Base-by-base conservation (phyloP, 805 yeast species). In the Lipomyces kockii region DNA sequence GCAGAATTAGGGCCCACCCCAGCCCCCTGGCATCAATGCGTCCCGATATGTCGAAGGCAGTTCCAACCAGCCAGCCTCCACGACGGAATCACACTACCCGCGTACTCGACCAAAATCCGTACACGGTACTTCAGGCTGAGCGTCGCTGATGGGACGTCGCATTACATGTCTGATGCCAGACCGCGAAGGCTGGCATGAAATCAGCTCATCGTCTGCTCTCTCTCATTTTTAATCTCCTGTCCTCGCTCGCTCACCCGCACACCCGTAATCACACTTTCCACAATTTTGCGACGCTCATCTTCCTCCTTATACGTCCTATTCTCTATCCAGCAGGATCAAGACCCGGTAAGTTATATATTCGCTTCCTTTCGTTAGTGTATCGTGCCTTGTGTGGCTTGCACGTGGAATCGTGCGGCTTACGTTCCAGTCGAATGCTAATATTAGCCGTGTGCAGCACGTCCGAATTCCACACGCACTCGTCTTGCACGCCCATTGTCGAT, bases 361-460 rank as follows among this genome's bases (percentile, higher is more conserved):
- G 22, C 8, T 17, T 43, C 9, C 22, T n/a, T 43, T 43, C 5
- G 22, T n/a, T n/a, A 2, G 43, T 12, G 43, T 37, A 37, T 17
- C 6, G 5, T 2, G 17, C 17, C 43, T 37, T 1, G 43, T 12
- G 43, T 37, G 17, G 43, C n/a, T 37, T 27, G 29, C 29, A 27
- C 39, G 39, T 3, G 39, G 39, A 11, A 9, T 58, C 57, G 58
- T 60, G 57, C 56, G 57, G 62, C 62, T 60, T 32, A 22, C 62
- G 39, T 49, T 34, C 62, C 56, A 39, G 39, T 58, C 55, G 34
- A 39, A 25, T 4, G 17, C 55, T 52, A 52, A 52, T 52, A 52
- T 52, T 52, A 52, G 55, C 17, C 17, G 4, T 52, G 55, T 52
- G 29, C 55, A 25, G 55, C 55, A 29, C 53, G 53, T 8, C 14